Evolutionary conservation across 371 early-diverging fungal species (phyloP).

Genomic region (Chytridiales sp.): DNA sequence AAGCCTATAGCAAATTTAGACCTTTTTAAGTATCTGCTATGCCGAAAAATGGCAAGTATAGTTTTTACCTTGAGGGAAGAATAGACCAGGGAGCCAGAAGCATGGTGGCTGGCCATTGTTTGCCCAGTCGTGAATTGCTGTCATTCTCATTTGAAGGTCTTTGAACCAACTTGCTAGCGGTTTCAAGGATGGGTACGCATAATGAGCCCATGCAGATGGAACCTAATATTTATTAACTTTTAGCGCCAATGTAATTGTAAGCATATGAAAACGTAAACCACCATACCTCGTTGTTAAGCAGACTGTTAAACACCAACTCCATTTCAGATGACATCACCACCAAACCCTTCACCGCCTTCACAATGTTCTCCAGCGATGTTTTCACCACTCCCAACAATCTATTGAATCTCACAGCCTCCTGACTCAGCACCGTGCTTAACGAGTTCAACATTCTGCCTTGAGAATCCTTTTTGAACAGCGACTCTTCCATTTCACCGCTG

Average conservation of each 20-base stretch:
- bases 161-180: constrained; percentile 45
- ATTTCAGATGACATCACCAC: constrained; percentile 50
- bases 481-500: constrained; percentile 4
- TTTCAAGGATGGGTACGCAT: constrained; percentile 48
- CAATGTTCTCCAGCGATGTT: constrained; percentile 37
- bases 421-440: constrained; percentile 43
- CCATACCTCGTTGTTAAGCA: constrained; percentile 47
- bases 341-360: constrained; percentile 49
- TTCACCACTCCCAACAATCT: constrained; percentile 37
- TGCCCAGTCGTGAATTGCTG: constrained; percentile 38
- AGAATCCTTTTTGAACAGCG: constrained; percentile 42
- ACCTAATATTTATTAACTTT: constrained; percentile 26
- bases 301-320: constrained; percentile 47
- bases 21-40: too few relatives aligned
- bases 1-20: too few relatives aligned
- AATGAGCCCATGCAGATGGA: constrained; percentile 41
- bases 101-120: constrained; percentile 43
- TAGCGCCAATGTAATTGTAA: background rate
- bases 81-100: constrained; percentile 52
- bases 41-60: too few relatives aligned
- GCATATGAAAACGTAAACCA: background rate
- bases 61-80: constrained; percentile 50
- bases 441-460: constrained; percentile 48
- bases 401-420: constrained; percentile 48
- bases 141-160: constrained; percentile 41